Evolutionary conservation across 2,329 filamentous ascomycete species (phyloP), one percentile per base, ranked within the genome.

Genomic region (Didymella pinodella): DNA sequence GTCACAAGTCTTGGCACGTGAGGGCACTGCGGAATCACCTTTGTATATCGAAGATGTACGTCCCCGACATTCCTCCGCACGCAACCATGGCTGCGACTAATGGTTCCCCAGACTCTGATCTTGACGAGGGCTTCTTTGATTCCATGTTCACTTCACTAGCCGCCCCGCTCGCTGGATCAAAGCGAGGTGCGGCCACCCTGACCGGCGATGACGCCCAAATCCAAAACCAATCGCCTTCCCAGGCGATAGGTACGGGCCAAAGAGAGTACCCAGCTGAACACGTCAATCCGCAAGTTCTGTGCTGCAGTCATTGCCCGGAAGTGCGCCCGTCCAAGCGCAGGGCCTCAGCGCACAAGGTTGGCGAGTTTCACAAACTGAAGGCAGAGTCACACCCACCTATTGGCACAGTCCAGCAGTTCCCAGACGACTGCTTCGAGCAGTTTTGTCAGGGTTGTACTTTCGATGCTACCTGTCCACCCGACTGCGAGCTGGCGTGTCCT

Each of bases 361-460:
- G 64, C 57, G 68, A 73, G 54, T 75, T 69, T 61, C 71, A 74
- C 65, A 67, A 59, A 49, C 46, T 63, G 50, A 47, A 63, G 31
- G 60, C 61, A 41, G 63, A 65, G 44, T 48, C 58, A 46, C 59
- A 68, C 36, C 44, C 49, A 40, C 52, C 51, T 22, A 61, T 65
- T 41, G 65, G 68, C 41, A 43, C 65, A 51, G 70, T 70, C 62
- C 71, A 70, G n/a, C 66, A 72, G 55, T 75, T 73, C 29, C 70
- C 67, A 26, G 73, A 77, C 47, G 70, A 68, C 36, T 74, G 70
- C 49, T 74, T 77, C 43, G 71, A 73, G 41, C 62, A 72, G 43
- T 74, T 75, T 56, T 78, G 75, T 55, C 72, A 77, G 62, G 74
- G 68, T 44, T 76, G 74, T 62, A 69, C 68, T 54, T 57, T 71